phyloP scores from a whole-genome alignment of 306 rosid genomes.

The Acacia melanoxylon region DNA sequence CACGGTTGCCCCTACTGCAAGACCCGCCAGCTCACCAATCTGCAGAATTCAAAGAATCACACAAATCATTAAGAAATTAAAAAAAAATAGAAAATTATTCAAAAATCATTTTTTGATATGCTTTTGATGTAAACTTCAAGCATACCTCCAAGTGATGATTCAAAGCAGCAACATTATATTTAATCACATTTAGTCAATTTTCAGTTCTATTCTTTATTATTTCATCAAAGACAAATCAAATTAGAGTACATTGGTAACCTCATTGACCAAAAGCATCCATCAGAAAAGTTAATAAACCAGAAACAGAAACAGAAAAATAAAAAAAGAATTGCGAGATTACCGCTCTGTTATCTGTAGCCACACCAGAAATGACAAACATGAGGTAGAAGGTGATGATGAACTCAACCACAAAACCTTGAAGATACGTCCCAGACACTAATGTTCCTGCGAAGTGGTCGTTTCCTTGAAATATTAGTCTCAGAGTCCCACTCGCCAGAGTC shows the following conservation, averaged over 20 bases:
- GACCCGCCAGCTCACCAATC: slow-evolving; percentile 93
- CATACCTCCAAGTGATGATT: slow-evolving; percentile 11
- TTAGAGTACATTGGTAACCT: background rate
- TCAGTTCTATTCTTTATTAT: slow-evolving; percentile 8
- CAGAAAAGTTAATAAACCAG: background rate
- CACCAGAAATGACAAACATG: slow-evolving; percentile 82
- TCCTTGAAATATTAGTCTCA: slow-evolving; percentile 56
- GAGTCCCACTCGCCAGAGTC: slow-evolving; percentile 77
- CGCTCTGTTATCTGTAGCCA: slow-evolving; percentile 89
- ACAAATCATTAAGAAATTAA: background rate
- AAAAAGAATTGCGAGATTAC: slow-evolving; percentile 21
- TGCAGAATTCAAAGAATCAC: slow-evolving; percentile 17
- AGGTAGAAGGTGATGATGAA: slow-evolving; percentile 83
- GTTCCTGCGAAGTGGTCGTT: slow-evolving; percentile 61
- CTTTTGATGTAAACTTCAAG: too few relatives aligned
- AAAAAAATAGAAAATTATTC: background rate
- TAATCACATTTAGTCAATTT: slow-evolving; percentile 32
- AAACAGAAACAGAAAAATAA: background rate
- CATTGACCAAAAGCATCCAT: background rate
- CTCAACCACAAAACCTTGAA: slow-evolving; percentile 73
- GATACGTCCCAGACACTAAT: slow-evolving; percentile 42
- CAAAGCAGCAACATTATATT: slow-evolving; percentile 21
- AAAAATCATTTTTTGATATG: slow-evolving; percentile 1
- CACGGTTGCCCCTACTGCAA: slow-evolving; percentile 79
- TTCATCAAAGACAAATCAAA: background rate